Percentiles rank a stretch among this genome's conserved stretches.
Evolutionary conservation across 345 rosid genomes (phyloP).

Genomic region (Microcos paniculata): DNA sequence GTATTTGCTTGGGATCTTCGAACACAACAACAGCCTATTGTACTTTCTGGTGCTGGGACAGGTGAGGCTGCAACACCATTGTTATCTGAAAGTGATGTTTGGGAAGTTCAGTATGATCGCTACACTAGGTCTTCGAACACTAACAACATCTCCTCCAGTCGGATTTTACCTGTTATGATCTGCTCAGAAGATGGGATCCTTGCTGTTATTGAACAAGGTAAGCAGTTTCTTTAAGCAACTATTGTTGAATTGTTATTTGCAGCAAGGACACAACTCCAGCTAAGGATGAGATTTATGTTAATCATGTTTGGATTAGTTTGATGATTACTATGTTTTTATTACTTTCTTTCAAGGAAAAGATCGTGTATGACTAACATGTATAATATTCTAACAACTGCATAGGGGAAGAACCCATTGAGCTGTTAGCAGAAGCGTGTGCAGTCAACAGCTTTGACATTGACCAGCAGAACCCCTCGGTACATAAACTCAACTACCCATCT

Average conservation of each 20-base stretch:
- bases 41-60: constrained; percentile 60
- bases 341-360: background rate
- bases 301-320: background rate
- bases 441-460: constrained; percentile 92
- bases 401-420: constrained; percentile 79
- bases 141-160: constrained; percentile 54
- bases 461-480: constrained; percentile 67
- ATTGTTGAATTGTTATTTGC: background rate
- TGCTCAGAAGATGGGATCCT: constrained; percentile 96
- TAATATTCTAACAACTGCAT: constrained; percentile 4
- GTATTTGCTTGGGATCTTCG: constrained; percentile 93
- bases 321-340: background rate
- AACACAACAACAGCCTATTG: constrained; percentile 46
- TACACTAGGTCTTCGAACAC: constrained; percentile 48
- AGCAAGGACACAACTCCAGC: background rate
- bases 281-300: background rate
- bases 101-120: constrained; percentile 81
- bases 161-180: constrained; percentile 76
- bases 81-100: constrained; percentile 82
- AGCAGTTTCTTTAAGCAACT: constrained; percentile 3
- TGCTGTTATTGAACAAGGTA: constrained; percentile 78
- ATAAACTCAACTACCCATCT: constrained; percentile 11
- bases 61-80: constrained; percentile 36
- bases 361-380: constrained; percentile 2
- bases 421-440: constrained; percentile 87